Evolutionary conservation across 2,329 filamentous ascomycete species (phyloP), one percentile per base, ranked within the genome.

Genomic region (Trichoderma sp.): DNA sequence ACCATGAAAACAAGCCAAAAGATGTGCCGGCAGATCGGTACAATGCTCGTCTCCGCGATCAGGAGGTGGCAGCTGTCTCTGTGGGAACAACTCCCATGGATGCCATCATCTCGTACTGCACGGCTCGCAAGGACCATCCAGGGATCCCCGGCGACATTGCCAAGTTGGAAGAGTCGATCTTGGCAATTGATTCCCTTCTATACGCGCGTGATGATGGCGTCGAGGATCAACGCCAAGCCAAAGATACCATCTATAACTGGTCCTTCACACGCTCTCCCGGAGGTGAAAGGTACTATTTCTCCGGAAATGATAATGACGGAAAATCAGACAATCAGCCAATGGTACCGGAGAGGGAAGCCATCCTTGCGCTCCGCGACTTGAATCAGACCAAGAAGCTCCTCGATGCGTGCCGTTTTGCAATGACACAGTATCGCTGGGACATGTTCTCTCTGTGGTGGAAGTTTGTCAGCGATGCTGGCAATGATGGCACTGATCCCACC

Each of bases 401-500:
- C 0, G 82, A 84, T 27, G 74, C 77, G 0, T 76, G 75, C 29
- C 69, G 24, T 14, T 78, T 79, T 8, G 63, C 76, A 12, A 62
- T 79, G 4, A 62, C 72, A n/a, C 78, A 81, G 38, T 71, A 79
- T 18, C 81, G 80, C 35, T 87, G 85, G 85, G 80, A 85, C 12
- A 78, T 86, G 77, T 87, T 87, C 74, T 79, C 84, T 0, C n/a
- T 77, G 3, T 87, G 85, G 85, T 87, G 85, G 85, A 82, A 84
- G 67, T 85, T 80, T 53, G 45, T 53, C 45, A 53, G 45, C 1
- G 45, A 53, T 53, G 45, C 45, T 1, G 45, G 45, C 8, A 53
- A 53, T 21, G 45, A 53, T 1, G 45, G 45, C 1, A 53, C 18
- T 53, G 45, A 53, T 53, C 45, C 45, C 8, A 53, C 45, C n/a